Base-by-base conservation (phyloP, 2,329 filamentous ascomycete species). In the Myriangium duriaei region DNA sequence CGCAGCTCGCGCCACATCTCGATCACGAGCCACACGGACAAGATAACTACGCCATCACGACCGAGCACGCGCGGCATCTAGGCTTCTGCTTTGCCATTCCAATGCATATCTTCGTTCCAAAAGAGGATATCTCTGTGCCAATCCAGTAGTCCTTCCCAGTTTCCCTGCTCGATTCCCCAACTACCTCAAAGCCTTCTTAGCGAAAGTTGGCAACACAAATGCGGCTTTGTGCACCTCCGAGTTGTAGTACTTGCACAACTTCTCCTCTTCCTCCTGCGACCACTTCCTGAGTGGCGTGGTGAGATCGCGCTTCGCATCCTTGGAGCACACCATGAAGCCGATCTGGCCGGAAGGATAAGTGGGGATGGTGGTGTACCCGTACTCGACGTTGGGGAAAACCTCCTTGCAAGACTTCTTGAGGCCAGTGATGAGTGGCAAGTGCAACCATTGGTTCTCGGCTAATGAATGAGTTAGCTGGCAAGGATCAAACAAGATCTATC, bases 361-460 rank as follows among this genome's bases (percentile, higher is more conserved):
- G 43, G 91, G 91, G 64, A 98, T 98, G 55, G 88, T 96, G 57
- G 88, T 96, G 76, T 95, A 98, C 53, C 83, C 91, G 69, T 96
- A 98, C 69, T 98, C 91, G 62, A 82, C 91, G 46, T 84, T 83
- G 48, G 91, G 87, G 79, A 98, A 98, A 63, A 98, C 83, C 64
- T 91, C 81, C 63, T 81, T 81, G 81, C 88, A 95, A 58, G 86
- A 76, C 74, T 94, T 87, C 77, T 94, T 94, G 57, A 98, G 81
- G 68, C 88, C 76, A 60, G 79, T 76, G 67, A 98, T 98, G 55
- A 98, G 77, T 44, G 80, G 73, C 53, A 98, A 76, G 70, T 98
- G 91, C 44, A 98, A 81, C 91, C 91, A 98, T 69, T 93, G 87
- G 78, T 94, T 98, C 74, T 98, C 91, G 54, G 87, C 91, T 96